A percentile compares a stretch with the other conserved stretches of the same genome.
These are phyloP conservation scores for Heliocybe sulcata DNA, from an alignment of 1,284 basidiomycete genomes.

Conservation along the genomic window DNA sequence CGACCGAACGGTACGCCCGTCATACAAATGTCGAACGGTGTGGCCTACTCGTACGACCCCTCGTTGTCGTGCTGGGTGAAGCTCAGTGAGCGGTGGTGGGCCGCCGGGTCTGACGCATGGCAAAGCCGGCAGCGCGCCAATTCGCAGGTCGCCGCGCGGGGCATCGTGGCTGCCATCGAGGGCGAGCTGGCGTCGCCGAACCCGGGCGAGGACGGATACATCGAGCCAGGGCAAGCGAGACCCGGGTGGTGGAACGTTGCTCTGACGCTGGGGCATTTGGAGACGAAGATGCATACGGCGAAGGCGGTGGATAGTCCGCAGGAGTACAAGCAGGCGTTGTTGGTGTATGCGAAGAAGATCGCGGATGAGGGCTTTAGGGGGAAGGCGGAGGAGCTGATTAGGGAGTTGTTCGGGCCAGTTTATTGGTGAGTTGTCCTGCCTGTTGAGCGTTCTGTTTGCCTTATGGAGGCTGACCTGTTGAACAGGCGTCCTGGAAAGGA, in stretches of 20 bases:
- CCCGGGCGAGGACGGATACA: conserved; percentile 14
- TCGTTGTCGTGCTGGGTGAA: conserved; percentile 62
- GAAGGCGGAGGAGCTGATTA: conserved; percentile 84
- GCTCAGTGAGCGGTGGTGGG: conserved; percentile 76
- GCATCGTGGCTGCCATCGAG: conserved; percentile 49
- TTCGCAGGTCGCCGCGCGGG: conserved; percentile 30
- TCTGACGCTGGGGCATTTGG: conserved; percentile 78
- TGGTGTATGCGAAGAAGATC: conserved; percentile 74
- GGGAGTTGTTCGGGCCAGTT: conserved; percentile 81
- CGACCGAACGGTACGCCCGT: conserved; percentile 76
- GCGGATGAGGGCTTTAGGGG: conserved; percentile 81
- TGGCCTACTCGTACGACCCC: conserved; percentile 72
- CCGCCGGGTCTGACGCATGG: conserved; percentile 76
- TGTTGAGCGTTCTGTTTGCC: not conserved
- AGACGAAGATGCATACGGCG: conserved; percentile 70
- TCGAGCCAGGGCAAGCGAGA: conserved; percentile 24
- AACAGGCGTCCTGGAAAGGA: conserved; percentile 58
- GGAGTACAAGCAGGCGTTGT: conserved; percentile 74
- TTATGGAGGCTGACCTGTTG: not conserved
- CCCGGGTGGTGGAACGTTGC: conserved; percentile 77
- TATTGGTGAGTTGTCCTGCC: conserved; percentile 54
- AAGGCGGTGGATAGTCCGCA: conserved; percentile 68
- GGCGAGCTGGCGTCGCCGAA: conserved; percentile 21
- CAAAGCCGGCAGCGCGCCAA: conserved; percentile 53
- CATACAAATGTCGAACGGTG: conserved; percentile 67